phyloP scores from a whole-genome alignment of 306 rosid genomes.

The Glycine latifolia region DNA sequence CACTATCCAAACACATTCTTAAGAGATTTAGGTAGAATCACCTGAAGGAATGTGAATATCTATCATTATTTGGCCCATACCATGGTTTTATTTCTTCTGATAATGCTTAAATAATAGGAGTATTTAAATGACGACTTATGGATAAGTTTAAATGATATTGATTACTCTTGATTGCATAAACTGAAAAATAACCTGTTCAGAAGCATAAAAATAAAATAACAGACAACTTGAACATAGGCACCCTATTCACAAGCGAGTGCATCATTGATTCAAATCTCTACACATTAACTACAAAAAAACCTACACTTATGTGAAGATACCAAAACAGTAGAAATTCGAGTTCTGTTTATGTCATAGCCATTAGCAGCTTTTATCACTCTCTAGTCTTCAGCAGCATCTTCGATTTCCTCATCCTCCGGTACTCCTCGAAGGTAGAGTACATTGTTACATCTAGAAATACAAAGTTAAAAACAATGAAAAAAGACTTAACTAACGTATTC shows the following conservation, averaged over 20 bases:
- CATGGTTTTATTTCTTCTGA: too few species aligned
- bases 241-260: not conserved
- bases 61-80: too few species aligned
- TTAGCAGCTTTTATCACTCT: conserved; percentile 36
- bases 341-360: conserved; percentile 34
- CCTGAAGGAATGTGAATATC: not conserved
- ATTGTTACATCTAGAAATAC: conserved; percentile 79
- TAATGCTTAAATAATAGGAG: too few species aligned
- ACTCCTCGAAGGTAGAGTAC: conserved; percentile 97
- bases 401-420: conserved; percentile 96
- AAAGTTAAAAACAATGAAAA: conserved; percentile 25
- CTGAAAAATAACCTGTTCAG: too few species aligned
- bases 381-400: conserved; percentile 85
- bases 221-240: conserved; percentile 12
- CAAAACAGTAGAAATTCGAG: not conserved
- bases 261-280: conserved; percentile 45
- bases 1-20: too few species aligned
- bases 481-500: not conserved
- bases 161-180: too few species aligned
- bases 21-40: not conserved
- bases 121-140: too few species aligned
- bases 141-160: too few species aligned
- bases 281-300: conserved; percentile 31
- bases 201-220: too few species aligned
- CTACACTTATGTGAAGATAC: conserved; percentile 29